A percentile compares a stretch with the other conserved stretches of the same genome.
Conservation (phyloP, 306 rosid genomes). For the Potentilla sterilis region DNA sequence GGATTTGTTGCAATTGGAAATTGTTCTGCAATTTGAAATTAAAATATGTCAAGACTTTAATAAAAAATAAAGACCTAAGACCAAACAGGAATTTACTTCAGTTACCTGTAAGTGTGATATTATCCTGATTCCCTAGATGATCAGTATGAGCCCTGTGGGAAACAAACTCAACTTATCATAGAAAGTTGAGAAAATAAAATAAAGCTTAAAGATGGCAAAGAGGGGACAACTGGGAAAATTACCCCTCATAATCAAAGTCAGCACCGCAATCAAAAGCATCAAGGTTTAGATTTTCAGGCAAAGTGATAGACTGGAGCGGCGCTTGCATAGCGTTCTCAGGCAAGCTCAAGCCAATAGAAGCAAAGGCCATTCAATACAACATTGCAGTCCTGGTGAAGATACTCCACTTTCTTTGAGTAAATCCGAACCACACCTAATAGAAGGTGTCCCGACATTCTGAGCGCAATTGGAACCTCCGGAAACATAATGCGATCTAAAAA, state of each 20-base stretch:
- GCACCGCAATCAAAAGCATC: slow-evolving; percentile 50
- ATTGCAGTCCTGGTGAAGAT: slow-evolving; percentile 60
- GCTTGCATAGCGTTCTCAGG: slow-evolving; percentile 75
- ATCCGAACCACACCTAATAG: slow-evolving; percentile 80
- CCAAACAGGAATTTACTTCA: not conserved
- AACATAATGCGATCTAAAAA: slow-evolving; percentile 70
- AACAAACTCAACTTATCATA: slow-evolving; percentile 17
- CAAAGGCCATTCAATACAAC: slow-evolving; percentile 36
- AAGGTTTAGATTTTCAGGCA: slow-evolving; percentile 65
- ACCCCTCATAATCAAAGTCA: slow-evolving; percentile 40
- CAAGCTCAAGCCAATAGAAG: slow-evolving; percentile 42
- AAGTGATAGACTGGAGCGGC: slow-evolving; percentile 60
- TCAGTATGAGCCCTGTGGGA: slow-evolving; percentile 44
- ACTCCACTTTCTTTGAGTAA: slow-evolving; percentile 83
- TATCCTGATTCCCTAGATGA: slow-evolving; percentile 57
- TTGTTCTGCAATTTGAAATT: slow-evolving; percentile 50
- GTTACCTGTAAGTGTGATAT: slow-evolving; percentile 69
- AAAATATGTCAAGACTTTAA: not conserved
- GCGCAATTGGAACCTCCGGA: slow-evolving; percentile 86
- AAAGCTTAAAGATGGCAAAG: not conserved
- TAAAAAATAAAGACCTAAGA: not conserved
- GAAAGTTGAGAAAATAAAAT: not conserved
- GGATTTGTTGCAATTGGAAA: slow-evolving; percentile 38
- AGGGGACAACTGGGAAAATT: not conserved
- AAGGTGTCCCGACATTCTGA: slow-evolving; percentile 83